A percentile compares a stretch with the other conserved stretches of the same genome.
Evolutionary conservation across 83 land plant genomes (phyloP).

Genomic region (Picea engelmannii): DNA sequence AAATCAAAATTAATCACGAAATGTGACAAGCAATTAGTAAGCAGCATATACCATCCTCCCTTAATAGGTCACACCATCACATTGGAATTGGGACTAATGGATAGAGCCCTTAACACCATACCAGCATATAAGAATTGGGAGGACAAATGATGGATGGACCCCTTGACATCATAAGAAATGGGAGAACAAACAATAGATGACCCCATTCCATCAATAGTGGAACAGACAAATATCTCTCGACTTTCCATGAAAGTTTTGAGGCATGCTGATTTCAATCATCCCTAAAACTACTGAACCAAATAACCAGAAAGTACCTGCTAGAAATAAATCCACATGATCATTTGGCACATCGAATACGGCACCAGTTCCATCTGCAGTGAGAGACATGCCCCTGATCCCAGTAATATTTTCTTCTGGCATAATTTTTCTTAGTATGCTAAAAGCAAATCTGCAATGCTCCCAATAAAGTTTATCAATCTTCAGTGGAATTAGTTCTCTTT

Average conservation of each 20-base stretch:
- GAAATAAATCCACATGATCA: constrained; percentile 54
- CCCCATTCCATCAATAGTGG: no score
- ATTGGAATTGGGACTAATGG: no score
- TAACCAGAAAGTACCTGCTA: constrained; percentile 50
- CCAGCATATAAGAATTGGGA: no score
- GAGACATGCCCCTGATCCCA: constrained; percentile 62
- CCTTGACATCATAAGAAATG: no score
- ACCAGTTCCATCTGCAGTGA: constrained; percentile 84
- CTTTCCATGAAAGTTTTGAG: not conserved
- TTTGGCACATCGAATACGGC: constrained; percentile 92
- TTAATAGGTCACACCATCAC: no score
- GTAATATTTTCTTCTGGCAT: constrained; percentile 77
- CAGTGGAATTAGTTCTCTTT: not conserved
- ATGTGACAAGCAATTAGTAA: not conserved
- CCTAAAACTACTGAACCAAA: not conserved
- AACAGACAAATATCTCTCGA: no score
- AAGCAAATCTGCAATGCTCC: constrained; percentile 62
- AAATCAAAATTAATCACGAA: not conserved
- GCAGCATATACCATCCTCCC: not conserved
- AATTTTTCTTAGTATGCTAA: constrained; percentile 50
- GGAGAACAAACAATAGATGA: no score
- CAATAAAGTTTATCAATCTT: not conserved
- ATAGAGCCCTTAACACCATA: no score
- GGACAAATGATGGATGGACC: no score
- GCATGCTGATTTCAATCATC: no score